Evolutionary conservation across 345 rosid genomes (phyloP).

Genomic region (Litchi chinensis): DNA sequence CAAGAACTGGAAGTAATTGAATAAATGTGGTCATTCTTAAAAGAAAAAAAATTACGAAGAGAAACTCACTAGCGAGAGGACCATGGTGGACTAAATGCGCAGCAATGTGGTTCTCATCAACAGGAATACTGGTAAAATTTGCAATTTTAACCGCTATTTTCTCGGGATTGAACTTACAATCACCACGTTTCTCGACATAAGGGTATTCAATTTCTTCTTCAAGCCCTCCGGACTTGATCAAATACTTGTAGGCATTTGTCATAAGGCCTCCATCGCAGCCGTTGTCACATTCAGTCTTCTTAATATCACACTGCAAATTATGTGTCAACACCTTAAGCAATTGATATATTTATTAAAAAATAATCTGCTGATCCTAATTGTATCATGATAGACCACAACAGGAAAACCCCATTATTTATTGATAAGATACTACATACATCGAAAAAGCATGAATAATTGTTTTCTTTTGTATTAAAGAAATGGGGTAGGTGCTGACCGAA

Average conservation of each 20-base stretch:
- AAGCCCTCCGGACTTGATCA: slow-evolving; percentile 77
- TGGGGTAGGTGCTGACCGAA: slow-evolving; percentile 30
- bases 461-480: background rate
- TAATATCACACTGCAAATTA: slow-evolving; percentile 56
- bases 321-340: background rate
- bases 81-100: slow-evolving; percentile 75
- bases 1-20: background rate
- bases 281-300: slow-evolving; percentile 57
- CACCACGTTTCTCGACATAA: slow-evolving; percentile 57
- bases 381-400: background rate
- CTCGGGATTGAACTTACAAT: slow-evolving; percentile 59
- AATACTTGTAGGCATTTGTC: slow-evolving; percentile 84
- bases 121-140: slow-evolving; percentile 65
- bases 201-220: slow-evolving; percentile 74
- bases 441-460: background rate
- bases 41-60: background rate
- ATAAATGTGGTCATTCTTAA: too few species aligned
- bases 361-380: background rate
- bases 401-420: too few species aligned
- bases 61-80: slow-evolving; percentile 64
- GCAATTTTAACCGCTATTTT: slow-evolving; percentile 58
- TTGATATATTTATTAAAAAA: background rate
- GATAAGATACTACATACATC: background rate
- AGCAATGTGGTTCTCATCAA: slow-evolving; percentile 75
- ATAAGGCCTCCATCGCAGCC: slow-evolving; percentile 90